Evolutionary conservation across 306 rosid species (phyloP).

Genomic region (Vicia sativa): DNA sequence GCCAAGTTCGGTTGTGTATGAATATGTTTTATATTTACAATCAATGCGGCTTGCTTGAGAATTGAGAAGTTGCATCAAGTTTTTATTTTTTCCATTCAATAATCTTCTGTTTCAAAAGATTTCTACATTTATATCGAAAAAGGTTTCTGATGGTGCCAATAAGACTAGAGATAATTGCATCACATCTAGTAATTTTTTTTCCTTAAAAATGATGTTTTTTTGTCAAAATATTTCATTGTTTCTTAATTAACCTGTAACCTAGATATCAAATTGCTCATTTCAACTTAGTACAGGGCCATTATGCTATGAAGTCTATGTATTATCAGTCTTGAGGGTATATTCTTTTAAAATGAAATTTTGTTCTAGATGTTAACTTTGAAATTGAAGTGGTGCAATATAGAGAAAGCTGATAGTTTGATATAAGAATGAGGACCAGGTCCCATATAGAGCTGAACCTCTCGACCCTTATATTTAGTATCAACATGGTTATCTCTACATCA

Average conservation of each 20-base stretch:
- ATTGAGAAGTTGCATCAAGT: neutral
- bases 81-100: slow-evolving; percentile 27
- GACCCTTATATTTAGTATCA: slow-evolving; percentile 4
- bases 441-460: slow-evolving; percentile 10
- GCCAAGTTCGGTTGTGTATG: neutral
- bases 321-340: slow-evolving; percentile 5
- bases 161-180: slow-evolving; percentile 2
- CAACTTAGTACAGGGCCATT: slow-evolving; percentile 2
- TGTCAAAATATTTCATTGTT: slow-evolving; percentile 9
- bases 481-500: slow-evolving; percentile 10
- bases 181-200: neutral
- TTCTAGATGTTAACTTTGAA: slow-evolving; percentile 26
- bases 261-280: slow-evolving; percentile 14
- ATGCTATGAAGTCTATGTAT: slow-evolving; percentile 22
- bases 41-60: slow-evolving; percentile 20
- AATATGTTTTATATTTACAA: slow-evolving; percentile 13
- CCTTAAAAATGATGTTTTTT: neutral
- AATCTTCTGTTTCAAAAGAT: slow-evolving; percentile 28
- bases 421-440: slow-evolving; percentile 20
- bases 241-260: slow-evolving; percentile 13
- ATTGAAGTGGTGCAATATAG: slow-evolving; percentile 23
- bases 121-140: slow-evolving; percentile 19
- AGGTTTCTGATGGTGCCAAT: slow-evolving; percentile 22
- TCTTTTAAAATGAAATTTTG: slow-evolving; percentile 18
- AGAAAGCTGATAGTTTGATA: slow-evolving; percentile 23